These are phyloP conservation scores for Monocercomonoides exilis DNA, from an alignment of 78 protist species.

Conservation along the genomic window DNA sequence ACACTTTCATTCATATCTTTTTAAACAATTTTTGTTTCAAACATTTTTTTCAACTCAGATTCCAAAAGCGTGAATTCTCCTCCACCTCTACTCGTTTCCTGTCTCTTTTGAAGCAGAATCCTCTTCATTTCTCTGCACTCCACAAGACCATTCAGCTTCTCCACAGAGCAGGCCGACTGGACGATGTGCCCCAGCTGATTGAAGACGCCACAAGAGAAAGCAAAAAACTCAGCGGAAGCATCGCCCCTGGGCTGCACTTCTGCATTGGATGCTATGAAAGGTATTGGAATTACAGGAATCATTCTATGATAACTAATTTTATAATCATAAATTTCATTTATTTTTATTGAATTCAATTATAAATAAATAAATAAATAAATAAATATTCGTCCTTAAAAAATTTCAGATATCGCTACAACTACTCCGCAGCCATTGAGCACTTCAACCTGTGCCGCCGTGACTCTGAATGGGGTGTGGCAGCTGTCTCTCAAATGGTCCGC, in stretches of 20 bases:
- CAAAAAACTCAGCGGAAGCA: background rate
- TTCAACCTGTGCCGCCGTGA: slow-evolving; percentile 1
- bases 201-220: background rate
- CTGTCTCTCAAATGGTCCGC: background rate
- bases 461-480: slow-evolving; percentile 1
- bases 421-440: background rate
- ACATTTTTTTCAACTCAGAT: no score
- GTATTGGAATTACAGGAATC: no score
- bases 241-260: background rate
- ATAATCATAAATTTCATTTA: no score
- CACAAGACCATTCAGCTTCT: background rate
- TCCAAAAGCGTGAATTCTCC: no score
- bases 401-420: background rate
- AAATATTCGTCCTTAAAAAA: no score
- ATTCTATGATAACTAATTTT: no score
- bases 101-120: background rate
- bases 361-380: no score
- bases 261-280: background rate
- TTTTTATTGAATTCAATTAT: no score
- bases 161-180: background rate
- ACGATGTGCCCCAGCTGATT: background rate
- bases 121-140: background rate
- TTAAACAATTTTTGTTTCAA: no score
- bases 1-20: no score
- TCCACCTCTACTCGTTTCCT: no score